Evolutionary conservation across 164 flowering plant genomes (phyloP).

Genomic region (Platanus orientalis): DNA sequence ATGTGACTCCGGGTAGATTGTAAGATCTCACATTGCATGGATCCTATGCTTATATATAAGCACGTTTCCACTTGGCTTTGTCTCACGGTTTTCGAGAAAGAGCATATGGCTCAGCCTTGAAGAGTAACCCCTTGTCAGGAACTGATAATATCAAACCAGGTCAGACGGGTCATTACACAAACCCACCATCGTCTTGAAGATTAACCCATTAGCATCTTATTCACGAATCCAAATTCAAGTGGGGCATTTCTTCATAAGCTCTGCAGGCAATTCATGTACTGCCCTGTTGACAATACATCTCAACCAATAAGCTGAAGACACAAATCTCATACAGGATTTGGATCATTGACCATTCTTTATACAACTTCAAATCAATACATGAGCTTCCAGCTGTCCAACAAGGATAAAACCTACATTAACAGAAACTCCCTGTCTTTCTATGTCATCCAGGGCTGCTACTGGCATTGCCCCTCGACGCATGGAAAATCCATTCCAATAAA

Average conservation of each 20-base stretch:
- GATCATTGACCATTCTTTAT: slow-evolving; percentile 21
- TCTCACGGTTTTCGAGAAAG: too few species aligned
- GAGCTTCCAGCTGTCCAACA: slow-evolving; percentile 20
- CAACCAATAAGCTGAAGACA: slow-evolving; percentile 20
- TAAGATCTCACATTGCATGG: too few species aligned
- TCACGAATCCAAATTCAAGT: slow-evolving; percentile 21
- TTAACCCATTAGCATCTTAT: slow-evolving; percentile 22
- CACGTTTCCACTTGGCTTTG: too few species aligned
- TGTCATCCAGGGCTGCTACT: slow-evolving; percentile 19
- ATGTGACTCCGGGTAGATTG: too few species aligned
- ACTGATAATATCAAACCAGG: too few species aligned
- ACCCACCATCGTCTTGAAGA: too few species aligned
- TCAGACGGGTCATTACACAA: too few species aligned
- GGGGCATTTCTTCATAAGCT: slow-evolving; percentile 29
- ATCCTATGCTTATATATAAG: too few species aligned
- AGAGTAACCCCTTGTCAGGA: too few species aligned
- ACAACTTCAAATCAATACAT: slow-evolving; percentile 19
- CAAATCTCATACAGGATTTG: background rate
- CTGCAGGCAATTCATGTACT: slow-evolving; percentile 12
- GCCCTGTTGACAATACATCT: slow-evolving; percentile 22
- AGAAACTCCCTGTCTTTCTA: slow-evolving; percentile 14
- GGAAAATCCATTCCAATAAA: too few species aligned
- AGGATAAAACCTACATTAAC: slow-evolving; percentile 10
- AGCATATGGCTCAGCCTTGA: too few species aligned
- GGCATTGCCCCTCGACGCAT: too few species aligned